phyloP scores from a whole-genome alignment of 2,329 filamentous ascomycete genomes.

The Trichoderma sp. region DNA sequence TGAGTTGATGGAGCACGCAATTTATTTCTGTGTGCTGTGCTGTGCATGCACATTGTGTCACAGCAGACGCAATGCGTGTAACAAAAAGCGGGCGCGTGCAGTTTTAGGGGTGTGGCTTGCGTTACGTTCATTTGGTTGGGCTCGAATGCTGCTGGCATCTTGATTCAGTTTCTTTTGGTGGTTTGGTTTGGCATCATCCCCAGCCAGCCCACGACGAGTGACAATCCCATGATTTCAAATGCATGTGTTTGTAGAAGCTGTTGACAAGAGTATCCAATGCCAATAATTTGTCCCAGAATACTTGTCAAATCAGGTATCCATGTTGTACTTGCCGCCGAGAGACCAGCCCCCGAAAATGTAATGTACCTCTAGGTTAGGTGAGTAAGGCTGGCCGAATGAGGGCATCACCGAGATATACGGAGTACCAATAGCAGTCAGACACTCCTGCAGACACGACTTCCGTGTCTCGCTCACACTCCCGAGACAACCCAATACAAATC shows the following conservation, averaged over 20 bases:
- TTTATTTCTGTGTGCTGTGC: not conserved
- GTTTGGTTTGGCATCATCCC: not conserved
- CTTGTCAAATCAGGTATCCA: not conserved
- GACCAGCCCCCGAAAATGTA: not conserved
- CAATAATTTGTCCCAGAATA: not conserved
- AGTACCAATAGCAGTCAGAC: not conserved
- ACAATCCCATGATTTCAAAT: not conserved
- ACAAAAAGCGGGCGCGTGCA: not conserved
- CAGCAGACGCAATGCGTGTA: not conserved
- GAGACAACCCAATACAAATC: not conserved
- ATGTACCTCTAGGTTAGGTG: not conserved
- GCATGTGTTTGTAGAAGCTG: not conserved
- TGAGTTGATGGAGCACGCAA: slow-evolving; percentile 10
- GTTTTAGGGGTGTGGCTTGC: not conserved
- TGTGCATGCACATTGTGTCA: not conserved
- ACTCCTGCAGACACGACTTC: not conserved
- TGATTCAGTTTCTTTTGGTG: not conserved
- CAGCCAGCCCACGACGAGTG: not conserved
- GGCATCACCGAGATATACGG: not conserved
- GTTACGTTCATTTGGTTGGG: not conserved
- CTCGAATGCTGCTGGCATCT: not conserved
- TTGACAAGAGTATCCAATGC: not conserved
- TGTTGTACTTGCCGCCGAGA: not conserved
- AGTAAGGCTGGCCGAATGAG: not conserved
- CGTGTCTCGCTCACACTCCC: not conserved